Evolutionary conservation across 1,139 yeast genomes (phyloP), one percentile per base, ranked within the genome.

Genomic region (Suhomyces guaymorum): DNA sequence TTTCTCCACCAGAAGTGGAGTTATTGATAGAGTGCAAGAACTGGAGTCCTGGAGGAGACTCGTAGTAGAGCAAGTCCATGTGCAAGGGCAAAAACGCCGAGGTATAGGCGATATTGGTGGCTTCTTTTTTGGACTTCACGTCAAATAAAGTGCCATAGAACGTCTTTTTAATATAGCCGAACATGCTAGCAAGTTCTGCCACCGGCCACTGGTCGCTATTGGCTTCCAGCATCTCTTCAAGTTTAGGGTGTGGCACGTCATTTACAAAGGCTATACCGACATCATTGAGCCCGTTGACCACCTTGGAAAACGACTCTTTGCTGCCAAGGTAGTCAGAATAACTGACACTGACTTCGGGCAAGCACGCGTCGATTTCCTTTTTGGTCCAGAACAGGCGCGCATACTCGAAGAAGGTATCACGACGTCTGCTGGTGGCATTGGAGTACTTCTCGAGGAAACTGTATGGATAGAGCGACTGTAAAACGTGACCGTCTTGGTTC

Each of bases 11-110:
- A 2, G 49, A 43, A 4, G 85, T 75, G 5, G 75, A 67, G 55
- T 85, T 85, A 33, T 76, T 68, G 31, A 85, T 73, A 34, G 78
- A 72, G 49, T 85, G 94, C 29, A 86, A 66, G 23, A 84, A 57
- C 52, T 86, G 94, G 24, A 85, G 64, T 0, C 95, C 95, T 0
- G 95, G 95, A 2, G 94, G 94, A 7, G 89, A 80, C 55, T 86
- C 92, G 52, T 84, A 80, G 59, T 85, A 86, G 33, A 82, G 68
- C 26, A 86, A 66, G 48, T 86, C 95, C 87, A 83, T 85, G 51
- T 86, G 95, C 38, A 86, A 65, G 4, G 92, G 92, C 35, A 86
- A 66, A 44, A 78, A 78, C 2, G 72, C 72, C 32, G 73, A 69
- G 3, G 94, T 82, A 50, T 83, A 79, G 2, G 94, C 94, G 32